Base-by-base conservation (phyloP, 1,284 basidiomycete species). In the Mycena sp. region DNA sequence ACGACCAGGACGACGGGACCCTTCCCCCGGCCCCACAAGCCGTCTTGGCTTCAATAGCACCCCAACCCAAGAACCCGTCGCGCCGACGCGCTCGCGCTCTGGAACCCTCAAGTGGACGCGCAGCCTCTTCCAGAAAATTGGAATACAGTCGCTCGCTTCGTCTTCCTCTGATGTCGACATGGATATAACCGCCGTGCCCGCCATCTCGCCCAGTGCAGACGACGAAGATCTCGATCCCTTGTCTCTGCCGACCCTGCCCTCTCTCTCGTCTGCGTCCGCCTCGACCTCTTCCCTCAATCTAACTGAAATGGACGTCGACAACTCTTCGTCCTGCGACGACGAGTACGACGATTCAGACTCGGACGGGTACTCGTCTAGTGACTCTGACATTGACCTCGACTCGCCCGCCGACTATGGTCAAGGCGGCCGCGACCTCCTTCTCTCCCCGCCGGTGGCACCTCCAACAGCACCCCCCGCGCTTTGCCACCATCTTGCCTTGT, bases 21-120 rank as follows among this genome's bases (percentile, higher is more conserved):
- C 64, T 74, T 28, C 76, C 77, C 44, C 65, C 76, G 63, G 77
- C 45, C 77, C 78, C 41, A 65, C 68, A n/a, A 79, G 76, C 58
- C 77, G 77, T 50, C 68, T 79, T 26, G 74, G 73, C 46, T 78
- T 77, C 64, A 78, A 77, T 66, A 45, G 61, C 46, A 44, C 23
- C 17, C 29, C 64, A 37, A 35, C 58, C 25, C 32, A 51, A 35
- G 14, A 28, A 11, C 41, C 49, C 19, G 30, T 32, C 21, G 35
- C 38, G 44, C 35, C 54, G 11, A 4, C 35, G 28, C 55, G 56
- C 2, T 40, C 55, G 40, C 64, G 58, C 23, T 17, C 38, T 25
- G 48, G 25, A 9, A 49, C 59, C 7, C 55, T 64, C 54, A 56
- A 71, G 59, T 70, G 71, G 67, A 68, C 70, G 54, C 67, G 54